Percentiles rank a stretch among this genome's conserved stretches.
phyloP scores from a whole-genome alignment of 768 basidiomycete species.

The Cyclocybe cylindracea region DNA sequence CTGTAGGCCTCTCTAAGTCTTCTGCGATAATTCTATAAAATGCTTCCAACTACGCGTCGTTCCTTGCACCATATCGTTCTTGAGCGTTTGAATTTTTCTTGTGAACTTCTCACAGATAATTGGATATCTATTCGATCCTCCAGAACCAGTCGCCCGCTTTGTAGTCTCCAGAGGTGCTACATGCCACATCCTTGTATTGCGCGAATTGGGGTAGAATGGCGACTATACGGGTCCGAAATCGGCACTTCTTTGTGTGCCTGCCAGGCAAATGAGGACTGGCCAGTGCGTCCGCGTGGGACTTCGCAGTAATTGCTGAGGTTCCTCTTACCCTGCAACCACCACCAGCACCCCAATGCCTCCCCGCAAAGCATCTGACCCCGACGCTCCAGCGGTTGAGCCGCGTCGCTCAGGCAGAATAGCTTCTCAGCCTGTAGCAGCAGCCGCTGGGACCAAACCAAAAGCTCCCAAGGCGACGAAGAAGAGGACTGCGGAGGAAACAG shows the following conservation, averaged over 20 bases:
- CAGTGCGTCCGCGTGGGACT: conserved; percentile 13
- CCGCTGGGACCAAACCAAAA: conserved; percentile 18
- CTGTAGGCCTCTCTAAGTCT: no score
- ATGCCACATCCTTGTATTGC: background rate
- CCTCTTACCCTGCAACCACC: conserved; percentile 8
- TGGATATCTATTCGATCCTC: no score
- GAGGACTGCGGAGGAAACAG: conserved; percentile 36
- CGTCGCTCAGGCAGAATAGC: conserved; percentile 62
- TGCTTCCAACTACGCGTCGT: no score
- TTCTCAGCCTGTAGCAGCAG: conserved; percentile 42
- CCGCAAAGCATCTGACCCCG: conserved; percentile 30
- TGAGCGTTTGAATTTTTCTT: no score
- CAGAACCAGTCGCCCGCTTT: no score
- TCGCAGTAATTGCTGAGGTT: conserved; percentile 1
- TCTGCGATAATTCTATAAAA: no score
- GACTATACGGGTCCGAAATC: conserved; percentile 5
- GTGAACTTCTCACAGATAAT: no score
- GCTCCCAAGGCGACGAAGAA: conserved; percentile 39
- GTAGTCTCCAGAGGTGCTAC: no score
- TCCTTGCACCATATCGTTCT: no score
- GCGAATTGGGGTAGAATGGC: background rate
- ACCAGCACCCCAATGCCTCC: conserved; percentile 21
- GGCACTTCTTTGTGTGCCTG: background rate
- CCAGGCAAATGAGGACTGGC: no score
- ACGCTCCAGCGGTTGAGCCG: conserved; percentile 33